Evolutionary conservation across 768 basidiomycete species (phyloP).

Genomic region (Tremella yokohamensis): DNA sequence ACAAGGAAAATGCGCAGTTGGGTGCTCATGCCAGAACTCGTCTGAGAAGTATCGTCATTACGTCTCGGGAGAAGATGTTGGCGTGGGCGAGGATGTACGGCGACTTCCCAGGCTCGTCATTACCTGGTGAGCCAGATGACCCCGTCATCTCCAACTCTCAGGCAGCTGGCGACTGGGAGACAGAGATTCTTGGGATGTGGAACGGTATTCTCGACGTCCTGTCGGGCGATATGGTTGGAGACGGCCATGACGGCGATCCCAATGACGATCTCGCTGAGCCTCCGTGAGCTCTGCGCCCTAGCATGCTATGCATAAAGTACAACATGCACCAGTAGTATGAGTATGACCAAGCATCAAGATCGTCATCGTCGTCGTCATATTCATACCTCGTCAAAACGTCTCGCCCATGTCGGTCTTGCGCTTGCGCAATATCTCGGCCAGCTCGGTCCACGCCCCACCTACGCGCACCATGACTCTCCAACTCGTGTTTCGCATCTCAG

Average conservation of each 20-base stretch:
- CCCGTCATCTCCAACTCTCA: neutral
- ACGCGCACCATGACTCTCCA: constrained; percentile 22
- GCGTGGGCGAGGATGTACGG: constrained; percentile 39
- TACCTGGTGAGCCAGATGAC: neutral
- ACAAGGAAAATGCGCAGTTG: neutral
- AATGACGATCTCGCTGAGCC: no score
- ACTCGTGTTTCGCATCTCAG: constrained; percentile 3
- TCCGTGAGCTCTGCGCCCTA: no score
- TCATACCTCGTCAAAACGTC: neutral
- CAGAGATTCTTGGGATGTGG: constrained; percentile 24
- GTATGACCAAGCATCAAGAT: no score
- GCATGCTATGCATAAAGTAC: no score
- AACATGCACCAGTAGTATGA: no score
- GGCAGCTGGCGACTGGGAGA: constrained; percentile 21
- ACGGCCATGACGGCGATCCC: no score
- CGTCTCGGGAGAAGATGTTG: constrained; percentile 22
- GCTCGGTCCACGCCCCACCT: constrained; percentile 26
- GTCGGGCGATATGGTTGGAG: constrained; percentile 5
- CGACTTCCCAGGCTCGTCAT: constrained; percentile 11
- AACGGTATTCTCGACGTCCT: constrained; percentile 22
- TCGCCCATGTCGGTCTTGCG: constrained; percentile 9
- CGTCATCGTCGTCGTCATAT: no score
- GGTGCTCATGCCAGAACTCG: constrained; percentile 16
- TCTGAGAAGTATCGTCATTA: constrained; percentile 30
- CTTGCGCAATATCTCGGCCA: constrained; percentile 15